Percentiles rank a stretch among this genome's conserved stretches.
phyloP scores from a whole-genome alignment of 257 asterid species.

The Osmanthus fragrans region DNA sequence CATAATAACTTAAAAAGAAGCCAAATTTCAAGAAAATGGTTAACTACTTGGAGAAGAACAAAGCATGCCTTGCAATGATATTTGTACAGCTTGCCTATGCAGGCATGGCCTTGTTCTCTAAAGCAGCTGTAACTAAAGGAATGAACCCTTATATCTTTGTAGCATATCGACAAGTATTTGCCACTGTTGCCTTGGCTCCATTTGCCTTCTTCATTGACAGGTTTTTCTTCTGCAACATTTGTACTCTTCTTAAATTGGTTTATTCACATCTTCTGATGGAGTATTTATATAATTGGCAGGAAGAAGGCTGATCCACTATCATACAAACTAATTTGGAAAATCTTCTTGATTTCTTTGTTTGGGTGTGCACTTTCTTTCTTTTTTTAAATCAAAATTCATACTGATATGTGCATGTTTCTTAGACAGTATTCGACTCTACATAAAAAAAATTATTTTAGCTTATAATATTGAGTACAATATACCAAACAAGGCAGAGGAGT shows the following conservation, averaged over 20 bases:
- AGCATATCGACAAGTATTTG: constrained; percentile 59
- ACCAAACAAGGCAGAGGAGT: neutral
- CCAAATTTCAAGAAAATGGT: constrained; percentile 16
- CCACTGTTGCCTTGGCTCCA: constrained; percentile 49
- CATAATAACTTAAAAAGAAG: constrained; percentile 11
- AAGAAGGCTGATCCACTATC: constrained; percentile 44
- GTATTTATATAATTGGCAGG: constrained; percentile 27
- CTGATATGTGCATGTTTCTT: neutral
- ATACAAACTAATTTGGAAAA: constrained; percentile 37
- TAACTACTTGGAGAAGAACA: constrained; percentile 25
- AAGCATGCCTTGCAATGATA: constrained; percentile 42
- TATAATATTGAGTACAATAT: no score
- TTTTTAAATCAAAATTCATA: neutral
- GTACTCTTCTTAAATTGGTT: neutral
- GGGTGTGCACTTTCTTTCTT: constrained; percentile 36
- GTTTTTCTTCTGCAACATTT: constrained; percentile 20
- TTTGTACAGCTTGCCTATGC: constrained; percentile 44
- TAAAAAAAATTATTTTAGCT: no score
- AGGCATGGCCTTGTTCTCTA: constrained; percentile 64
- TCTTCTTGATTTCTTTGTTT: constrained; percentile 47
- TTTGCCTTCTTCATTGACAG: constrained; percentile 56
- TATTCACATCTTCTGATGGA: neutral
- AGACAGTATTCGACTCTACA: neutral
- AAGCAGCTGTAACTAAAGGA: constrained; percentile 51
- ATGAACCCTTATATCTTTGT: constrained; percentile 60